A percentile compares a stretch with the other conserved stretches of the same genome.
Evolutionary conservation across 345 rosid species (phyloP).

Genomic region (Syzygium jambos): DNA sequence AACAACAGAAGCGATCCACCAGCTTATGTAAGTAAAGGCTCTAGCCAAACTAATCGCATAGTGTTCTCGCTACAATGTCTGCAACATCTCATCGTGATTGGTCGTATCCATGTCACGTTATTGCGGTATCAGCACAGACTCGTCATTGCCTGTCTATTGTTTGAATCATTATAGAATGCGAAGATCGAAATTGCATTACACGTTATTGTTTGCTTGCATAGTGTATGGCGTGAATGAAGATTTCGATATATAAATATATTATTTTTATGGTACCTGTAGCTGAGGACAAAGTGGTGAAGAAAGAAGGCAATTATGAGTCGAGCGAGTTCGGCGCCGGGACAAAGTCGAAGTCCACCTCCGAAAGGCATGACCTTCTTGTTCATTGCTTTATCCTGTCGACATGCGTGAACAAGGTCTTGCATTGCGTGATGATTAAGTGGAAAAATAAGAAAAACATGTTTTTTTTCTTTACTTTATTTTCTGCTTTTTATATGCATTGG

Average conservation of each 20-base stretch:
- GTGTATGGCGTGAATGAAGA: background rate
- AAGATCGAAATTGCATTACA: background rate
- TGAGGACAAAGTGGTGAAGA: slow-evolving; percentile 85
- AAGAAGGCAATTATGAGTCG: slow-evolving; percentile 61
- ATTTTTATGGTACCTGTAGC: slow-evolving; percentile 33
- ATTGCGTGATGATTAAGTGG: background rate
- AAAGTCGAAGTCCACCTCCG: slow-evolving; percentile 79
- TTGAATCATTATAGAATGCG: background rate
- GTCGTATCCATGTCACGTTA: background rate
- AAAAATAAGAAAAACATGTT: background rate
- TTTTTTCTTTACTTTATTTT: background rate
- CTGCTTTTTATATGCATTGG: background rate
- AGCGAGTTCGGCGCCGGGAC: slow-evolving; percentile 88
- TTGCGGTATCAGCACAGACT: background rate
- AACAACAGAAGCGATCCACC: background rate
- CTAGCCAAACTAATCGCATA: background rate
- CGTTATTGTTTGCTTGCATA: background rate
- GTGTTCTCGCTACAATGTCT: background rate
- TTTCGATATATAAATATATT: background rate
- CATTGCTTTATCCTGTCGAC: slow-evolving; percentile 41
- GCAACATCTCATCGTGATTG: background rate
- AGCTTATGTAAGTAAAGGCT: background rate
- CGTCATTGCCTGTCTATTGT: too few species aligned
- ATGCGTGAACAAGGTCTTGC: background rate
- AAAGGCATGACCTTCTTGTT: slow-evolving; percentile 59